phyloP scores from a whole-genome alignment of 208 protist species.

The Dictyostelium gargantuum region DNA sequence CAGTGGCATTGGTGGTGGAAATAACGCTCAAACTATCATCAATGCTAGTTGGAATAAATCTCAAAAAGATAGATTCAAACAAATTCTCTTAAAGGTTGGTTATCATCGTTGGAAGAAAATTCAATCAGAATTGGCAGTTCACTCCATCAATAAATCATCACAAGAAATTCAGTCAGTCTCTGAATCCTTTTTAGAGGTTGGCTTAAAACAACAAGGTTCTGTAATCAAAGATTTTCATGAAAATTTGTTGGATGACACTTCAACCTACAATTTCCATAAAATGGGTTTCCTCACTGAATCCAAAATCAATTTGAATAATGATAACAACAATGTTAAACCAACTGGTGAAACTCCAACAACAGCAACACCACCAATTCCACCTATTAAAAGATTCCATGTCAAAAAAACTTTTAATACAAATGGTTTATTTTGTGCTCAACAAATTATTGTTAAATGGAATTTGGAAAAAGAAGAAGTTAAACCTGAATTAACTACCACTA shows the following conservation, averaged over 20 bases:
- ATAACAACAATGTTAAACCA: too few relatives aligned
- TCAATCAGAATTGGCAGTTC: background rate
- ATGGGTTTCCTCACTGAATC: constrained; percentile 35
- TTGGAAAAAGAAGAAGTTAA: background rate
- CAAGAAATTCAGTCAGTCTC: constrained; percentile 22
- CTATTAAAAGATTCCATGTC: background rate
- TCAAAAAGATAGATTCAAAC: constrained; percentile 58
- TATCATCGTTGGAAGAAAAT: constrained; percentile 48
- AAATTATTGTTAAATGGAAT: background rate
- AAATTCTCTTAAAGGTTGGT: background rate
- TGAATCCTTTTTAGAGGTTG: constrained; percentile 27
- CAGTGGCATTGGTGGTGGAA: too few relatives aligned
- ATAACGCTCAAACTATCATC: background rate
- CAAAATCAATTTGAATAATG: background rate
- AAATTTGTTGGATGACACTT: constrained; percentile 7
- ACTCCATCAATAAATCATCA: background rate
- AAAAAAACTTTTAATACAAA: background rate
- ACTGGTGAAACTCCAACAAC: background rate
- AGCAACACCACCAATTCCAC: background rate
- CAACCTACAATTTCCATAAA: constrained; percentile 15
- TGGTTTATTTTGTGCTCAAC: background rate
- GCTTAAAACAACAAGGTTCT: background rate
- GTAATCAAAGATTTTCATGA: constrained; percentile 23
- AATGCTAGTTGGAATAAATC: constrained; percentile 35
- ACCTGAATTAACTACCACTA: background rate